phyloP scores from a whole-genome alignment of 1,284 basidiomycete species.

The Austroboletus novae-zelandiae region DNA sequence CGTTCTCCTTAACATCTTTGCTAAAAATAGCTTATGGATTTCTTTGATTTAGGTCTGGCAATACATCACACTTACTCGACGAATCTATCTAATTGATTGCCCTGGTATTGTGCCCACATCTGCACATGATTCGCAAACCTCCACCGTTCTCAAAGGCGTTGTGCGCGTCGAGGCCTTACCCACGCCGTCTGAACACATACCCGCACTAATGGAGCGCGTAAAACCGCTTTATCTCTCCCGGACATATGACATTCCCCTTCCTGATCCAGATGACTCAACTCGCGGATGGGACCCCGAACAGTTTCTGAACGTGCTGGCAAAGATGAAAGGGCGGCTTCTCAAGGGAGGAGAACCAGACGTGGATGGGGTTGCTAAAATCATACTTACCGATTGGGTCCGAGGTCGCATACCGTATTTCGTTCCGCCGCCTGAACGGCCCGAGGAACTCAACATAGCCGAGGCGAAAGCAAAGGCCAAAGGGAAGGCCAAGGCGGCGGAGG shows the following conservation, averaged over 20 bases:
- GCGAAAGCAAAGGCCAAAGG: slow-evolving; percentile 46
- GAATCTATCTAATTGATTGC: slow-evolving; percentile 99
- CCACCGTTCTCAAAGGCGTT: slow-evolving; percentile 95
- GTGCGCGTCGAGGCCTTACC: slow-evolving; percentile 95
- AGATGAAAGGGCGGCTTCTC: slow-evolving; percentile 88
- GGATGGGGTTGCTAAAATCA: slow-evolving; percentile 92
- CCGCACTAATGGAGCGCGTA: slow-evolving; percentile 84
- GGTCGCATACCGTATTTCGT: slow-evolving; percentile 93
- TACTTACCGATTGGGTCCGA: slow-evolving; percentile 96
- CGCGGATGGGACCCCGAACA: slow-evolving; percentile 71
- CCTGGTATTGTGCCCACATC: slow-evolving; percentile 97
- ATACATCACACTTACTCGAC: slow-evolving; percentile 94
- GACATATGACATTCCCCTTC: slow-evolving; percentile 81
- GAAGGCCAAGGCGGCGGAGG: slow-evolving; percentile 35
- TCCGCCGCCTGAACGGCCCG: slow-evolving; percentile 70
- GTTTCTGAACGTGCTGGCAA: slow-evolving; percentile 84
- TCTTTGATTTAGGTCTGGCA: slow-evolving; percentile 80
- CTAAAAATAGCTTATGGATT: slow-evolving; percentile 6
- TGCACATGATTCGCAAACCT: slow-evolving; percentile 86
- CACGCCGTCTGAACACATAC: slow-evolving; percentile 92
- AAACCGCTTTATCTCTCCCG: slow-evolving; percentile 91
- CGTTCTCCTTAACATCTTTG: background rate
- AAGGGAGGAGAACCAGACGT: slow-evolving; percentile 95
- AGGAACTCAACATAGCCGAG: slow-evolving; percentile 64
- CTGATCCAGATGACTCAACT: slow-evolving; percentile 49